Base-by-base conservation (phyloP, 2,329 filamentous ascomycete genomes). In the Verticillium klebahnii region DNA sequence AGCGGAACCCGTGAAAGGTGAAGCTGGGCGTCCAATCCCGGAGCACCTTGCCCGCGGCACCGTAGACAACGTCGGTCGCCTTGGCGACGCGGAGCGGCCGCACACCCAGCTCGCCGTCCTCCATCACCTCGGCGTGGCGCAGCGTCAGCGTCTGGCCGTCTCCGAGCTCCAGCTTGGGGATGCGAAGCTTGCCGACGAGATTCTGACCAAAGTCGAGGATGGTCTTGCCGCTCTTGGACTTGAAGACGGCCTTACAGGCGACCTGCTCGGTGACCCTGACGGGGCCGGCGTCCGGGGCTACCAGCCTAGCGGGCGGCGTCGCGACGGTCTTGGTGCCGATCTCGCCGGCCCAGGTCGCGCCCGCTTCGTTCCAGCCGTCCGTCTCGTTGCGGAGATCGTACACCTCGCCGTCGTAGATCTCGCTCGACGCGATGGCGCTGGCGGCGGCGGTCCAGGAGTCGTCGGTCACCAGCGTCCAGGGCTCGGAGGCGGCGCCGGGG, bases 221-320 rank as follows among this genome's bases (percentile, higher is more conserved):
- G 0, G 72, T 78, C 65, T 82, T 82, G 5, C 81, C 80, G 3
- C 69, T 69, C 2, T 71, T 71, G 17, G 70, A 74, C 0, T 59
- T 71, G 19, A 75, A 67, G 37, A 75, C 36, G 15, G 67, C 58
- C 4, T 63, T 15, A 4, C 72, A 63, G 4, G 60, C 23, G 17
- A 61, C 58, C n/a, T 57, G 58, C 39, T 73, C 67, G 2, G 68
- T 62, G 25, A 69, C 67, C 15, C 69, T 67, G 29, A 75, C 72
- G 2, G 73, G 73, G 2, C 72, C 69, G 0, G 71, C 72, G 58
- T 75, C 72, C 3, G 72, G 72, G 4, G 73, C 66, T 14, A 68
- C 61, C 19, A 76, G 67, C 63, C 67, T 65, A 29, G 66, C 58
- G 5, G 62, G 61, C 1, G 64, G 64, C 56, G 25, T 57, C 3